Percentiles rank a stretch among this genome's conserved stretches.
These are phyloP conservation scores for Lentinula lateritia DNA, from an alignment of 768 basidiomycete genomes.

Conservation along the genomic window DNA sequence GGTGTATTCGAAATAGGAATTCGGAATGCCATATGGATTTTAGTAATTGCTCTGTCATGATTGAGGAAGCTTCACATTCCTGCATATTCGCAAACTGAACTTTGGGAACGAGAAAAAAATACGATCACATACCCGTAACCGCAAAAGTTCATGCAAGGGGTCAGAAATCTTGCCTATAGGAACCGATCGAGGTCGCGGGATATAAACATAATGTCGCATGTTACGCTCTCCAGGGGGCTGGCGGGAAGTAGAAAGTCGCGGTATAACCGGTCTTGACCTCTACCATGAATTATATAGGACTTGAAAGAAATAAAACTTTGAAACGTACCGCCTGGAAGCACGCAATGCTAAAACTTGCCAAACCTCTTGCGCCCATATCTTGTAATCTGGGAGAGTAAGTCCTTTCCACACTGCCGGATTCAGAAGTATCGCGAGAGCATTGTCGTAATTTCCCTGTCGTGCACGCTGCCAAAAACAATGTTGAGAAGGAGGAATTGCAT, in stretches of 20 bases:
- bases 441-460: constrained; percentile 61
- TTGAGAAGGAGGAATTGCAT: neutral
- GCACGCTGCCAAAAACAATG: constrained; percentile 41
- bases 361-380: constrained; percentile 68
- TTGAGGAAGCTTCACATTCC: constrained; percentile 60
- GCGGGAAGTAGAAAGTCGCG: constrained; percentile 60
- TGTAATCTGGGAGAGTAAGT: constrained; percentile 57
- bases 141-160: constrained; percentile 39
- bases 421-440: constrained; percentile 57
- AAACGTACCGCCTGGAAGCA: constrained; percentile 56
- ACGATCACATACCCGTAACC: constrained; percentile 35
- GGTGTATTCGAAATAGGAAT: constrained; percentile 60
- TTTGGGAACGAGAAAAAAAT: neutral
- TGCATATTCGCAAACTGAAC: constrained; percentile 20
- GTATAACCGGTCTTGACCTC: constrained; percentile 62
- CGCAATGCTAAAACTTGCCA: constrained; percentile 74
- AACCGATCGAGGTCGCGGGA: constrained; percentile 31
- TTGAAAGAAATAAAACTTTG: neutral
- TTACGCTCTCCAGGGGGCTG: constrained; percentile 52
- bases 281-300: constrained; percentile 16
- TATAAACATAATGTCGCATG: constrained; percentile 44
- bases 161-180: constrained; percentile 28
- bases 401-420: constrained; percentile 69
- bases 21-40: constrained; percentile 77
- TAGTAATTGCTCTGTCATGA: constrained; percentile 60